phyloP scores from a whole-genome alignment of 78 protist species.

The Dictyostelium firmibasis region DNA sequence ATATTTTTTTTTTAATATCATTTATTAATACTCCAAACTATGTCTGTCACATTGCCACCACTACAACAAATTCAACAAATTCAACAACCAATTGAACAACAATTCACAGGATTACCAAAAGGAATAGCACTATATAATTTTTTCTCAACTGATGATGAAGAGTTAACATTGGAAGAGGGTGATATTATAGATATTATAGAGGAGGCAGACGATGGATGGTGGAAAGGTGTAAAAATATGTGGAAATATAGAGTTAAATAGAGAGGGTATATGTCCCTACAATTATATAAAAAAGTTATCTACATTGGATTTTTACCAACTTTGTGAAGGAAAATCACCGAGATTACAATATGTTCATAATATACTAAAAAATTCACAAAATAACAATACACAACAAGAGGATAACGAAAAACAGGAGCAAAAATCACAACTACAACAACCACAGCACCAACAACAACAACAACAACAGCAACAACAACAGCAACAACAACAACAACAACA shows the following conservation, averaged over 20 bases:
- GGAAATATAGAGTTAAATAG: background rate
- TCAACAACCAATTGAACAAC: background rate
- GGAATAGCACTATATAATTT: constrained; percentile 54
- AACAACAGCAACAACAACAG: background rate
- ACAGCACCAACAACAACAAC: too few relatives aligned
- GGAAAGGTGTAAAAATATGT: constrained; percentile 26
- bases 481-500: background rate
- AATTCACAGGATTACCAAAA: background rate
- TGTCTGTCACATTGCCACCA: background rate
- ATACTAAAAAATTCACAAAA: background rate
- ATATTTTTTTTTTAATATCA: background rate
- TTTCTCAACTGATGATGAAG: constrained; percentile 58
- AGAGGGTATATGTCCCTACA: constrained; percentile 69
- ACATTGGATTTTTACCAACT: constrained; percentile 1
- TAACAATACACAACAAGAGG: too few relatives aligned
- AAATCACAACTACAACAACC: too few relatives aligned
- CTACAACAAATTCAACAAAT: background rate
- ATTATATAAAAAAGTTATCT: constrained; percentile 31
- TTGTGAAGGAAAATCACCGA: background rate
- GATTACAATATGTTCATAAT: background rate
- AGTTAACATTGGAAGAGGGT: constrained; percentile 62
- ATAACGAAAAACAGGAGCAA: too few relatives aligned
- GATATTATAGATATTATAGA: constrained; percentile 47
- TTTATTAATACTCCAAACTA: too few relatives aligned
- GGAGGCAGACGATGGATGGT: constrained; percentile 74